Evolutionary conservation across 768 basidiomycete genomes (phyloP).

Genomic region (Phaeotremella skinneri): DNA sequence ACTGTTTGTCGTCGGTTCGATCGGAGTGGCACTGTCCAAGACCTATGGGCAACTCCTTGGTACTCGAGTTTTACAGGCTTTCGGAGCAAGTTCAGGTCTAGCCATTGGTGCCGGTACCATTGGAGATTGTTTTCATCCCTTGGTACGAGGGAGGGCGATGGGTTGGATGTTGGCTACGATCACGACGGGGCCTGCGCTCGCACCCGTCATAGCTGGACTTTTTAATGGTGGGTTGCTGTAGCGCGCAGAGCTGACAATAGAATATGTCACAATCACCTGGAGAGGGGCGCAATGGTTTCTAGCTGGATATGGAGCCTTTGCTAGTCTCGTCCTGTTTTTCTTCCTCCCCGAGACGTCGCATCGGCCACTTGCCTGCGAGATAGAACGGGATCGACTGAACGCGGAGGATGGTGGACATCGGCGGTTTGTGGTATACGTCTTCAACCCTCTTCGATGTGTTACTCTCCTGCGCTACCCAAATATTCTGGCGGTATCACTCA

Average conservation of each 20-base stretch:
- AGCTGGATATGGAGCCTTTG: constrained; percentile 33
- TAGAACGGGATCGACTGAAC: constrained; percentile 24
- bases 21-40: constrained; percentile 60
- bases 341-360: constrained; percentile 50
- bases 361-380: constrained; percentile 35
- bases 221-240: constrained; percentile 27
- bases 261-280: constrained; percentile 24
- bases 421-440: constrained; percentile 45
- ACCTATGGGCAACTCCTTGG: constrained; percentile 58
- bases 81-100: constrained; percentile 57
- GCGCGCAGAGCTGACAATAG: constrained; percentile 7
- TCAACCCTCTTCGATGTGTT: constrained; percentile 46
- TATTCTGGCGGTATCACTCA: constrained; percentile 24
- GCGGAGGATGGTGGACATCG: constrained; percentile 21
- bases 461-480: constrained; percentile 44
- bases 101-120: constrained; percentile 59
- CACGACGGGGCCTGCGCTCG: constrained; percentile 29
- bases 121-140: constrained; percentile 36
- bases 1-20: constrained; percentile 60
- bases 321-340: constrained; percentile 35
- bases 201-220: constrained; percentile 41
- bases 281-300: constrained; percentile 38
- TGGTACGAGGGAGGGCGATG: constrained; percentile 43
- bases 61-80: constrained; percentile 65
- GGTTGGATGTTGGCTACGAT: constrained; percentile 28